These are phyloP conservation scores for Garcia nutans DNA, from an alignment of 345 rosid species.

Conservation along the genomic window DNA sequence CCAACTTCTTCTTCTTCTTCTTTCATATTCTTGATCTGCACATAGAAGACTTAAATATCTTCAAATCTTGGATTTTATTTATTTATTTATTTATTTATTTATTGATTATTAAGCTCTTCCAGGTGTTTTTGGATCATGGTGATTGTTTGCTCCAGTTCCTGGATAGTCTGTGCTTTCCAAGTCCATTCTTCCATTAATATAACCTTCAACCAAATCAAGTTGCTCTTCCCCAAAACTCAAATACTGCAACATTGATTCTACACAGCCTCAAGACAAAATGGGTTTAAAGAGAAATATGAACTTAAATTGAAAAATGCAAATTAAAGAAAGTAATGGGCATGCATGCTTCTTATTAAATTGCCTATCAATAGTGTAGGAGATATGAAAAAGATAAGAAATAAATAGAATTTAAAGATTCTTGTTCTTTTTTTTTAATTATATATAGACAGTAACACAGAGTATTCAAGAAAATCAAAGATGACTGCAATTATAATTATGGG, in stretches of 20 bases:
- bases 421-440: neutral
- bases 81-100: too few species aligned
- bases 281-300: neutral
- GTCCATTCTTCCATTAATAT: conserved; percentile 47
- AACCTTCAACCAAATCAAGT: conserved; percentile 14
- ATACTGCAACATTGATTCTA: conserved; percentile 19
- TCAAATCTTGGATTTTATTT: neutral
- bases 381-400: neutral
- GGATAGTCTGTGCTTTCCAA: conserved; percentile 60
- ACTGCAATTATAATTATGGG: neutral
- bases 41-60: neutral
- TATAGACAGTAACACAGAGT: too few species aligned
- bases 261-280: too few species aligned
- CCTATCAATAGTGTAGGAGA: neutral
- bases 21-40: conserved; percentile 3
- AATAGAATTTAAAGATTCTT: conserved; percentile 1
- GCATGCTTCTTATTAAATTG: neutral
- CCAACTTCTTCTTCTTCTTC: neutral
- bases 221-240: conserved; percentile 22
- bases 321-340: neutral
- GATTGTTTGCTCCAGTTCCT: conserved; percentile 66
- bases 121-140: conserved; percentile 62
- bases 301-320: too few species aligned
- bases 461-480: too few species aligned
- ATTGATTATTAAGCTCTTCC: conserved; percentile 29